Evolutionary conservation across 1,139 yeast genomes (phyloP).

Genomic region (Kazachstania sp.): DNA sequence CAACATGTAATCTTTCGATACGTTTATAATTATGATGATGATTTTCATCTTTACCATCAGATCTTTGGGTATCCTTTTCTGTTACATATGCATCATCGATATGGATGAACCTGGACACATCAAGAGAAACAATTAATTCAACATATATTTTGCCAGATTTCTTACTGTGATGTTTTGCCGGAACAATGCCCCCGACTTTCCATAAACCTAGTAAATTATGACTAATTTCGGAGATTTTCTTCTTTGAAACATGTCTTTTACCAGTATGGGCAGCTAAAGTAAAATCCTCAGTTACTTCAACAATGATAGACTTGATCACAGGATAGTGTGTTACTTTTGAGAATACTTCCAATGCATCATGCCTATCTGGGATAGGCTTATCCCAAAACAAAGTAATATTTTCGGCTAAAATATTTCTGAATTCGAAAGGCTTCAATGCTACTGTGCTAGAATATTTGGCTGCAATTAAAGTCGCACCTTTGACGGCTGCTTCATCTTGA

Average conservation of each 20-base stretch:
- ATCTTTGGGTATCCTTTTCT: constrained; percentile 38
- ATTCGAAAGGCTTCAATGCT: constrained; percentile 96
- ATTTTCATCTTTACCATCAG: constrained; percentile 51
- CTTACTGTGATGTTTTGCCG: neutral
- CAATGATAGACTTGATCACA: constrained; percentile 84
- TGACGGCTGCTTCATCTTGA: constrained; percentile 98
- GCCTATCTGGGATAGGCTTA: constrained; percentile 70
- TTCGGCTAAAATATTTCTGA: constrained; percentile 59
- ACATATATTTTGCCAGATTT: neutral
- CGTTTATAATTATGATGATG: constrained; percentile 50
- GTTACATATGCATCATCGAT: constrained; percentile 91
- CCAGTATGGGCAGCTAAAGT: constrained; percentile 56
- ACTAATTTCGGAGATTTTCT: neutral
- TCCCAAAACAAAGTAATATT: constrained; percentile 80
- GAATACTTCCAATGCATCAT: constrained; percentile 87
- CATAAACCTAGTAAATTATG: constrained; percentile 51
- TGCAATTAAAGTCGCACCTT: constrained; percentile 91
- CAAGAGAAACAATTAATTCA: constrained; percentile 58
- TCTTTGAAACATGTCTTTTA: constrained; percentile 15
- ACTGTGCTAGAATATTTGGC: constrained; percentile 98
- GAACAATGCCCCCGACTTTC: constrained; percentile 75
- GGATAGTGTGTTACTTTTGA: constrained; percentile 89
- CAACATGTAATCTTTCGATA: constrained; percentile 64
- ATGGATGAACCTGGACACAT: constrained; percentile 89
- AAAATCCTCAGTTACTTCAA: constrained; percentile 84